Percentiles rank a stretch among this genome's conserved stretches.
Conservation (phyloP, 352 stramenopile genomes). For the Globisporangium spiculum region DNA sequence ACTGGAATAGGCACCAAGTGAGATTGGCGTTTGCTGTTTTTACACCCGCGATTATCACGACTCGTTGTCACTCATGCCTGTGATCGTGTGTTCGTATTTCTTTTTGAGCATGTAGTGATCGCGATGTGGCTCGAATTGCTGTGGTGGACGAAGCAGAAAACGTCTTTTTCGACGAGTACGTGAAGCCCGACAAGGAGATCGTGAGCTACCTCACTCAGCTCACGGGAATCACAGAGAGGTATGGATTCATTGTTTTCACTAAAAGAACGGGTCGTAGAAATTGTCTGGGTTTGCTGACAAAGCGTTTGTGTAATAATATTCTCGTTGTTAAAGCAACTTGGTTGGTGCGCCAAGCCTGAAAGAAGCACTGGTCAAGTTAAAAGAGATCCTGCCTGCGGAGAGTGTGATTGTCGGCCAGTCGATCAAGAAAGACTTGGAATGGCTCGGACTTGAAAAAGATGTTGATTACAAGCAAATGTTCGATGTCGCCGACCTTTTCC, state of each 20-base stretch:
- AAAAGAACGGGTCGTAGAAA: background rate
- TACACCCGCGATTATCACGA: background rate
- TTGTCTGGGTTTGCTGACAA: background rate
- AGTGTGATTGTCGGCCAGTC: slow-evolving; percentile 91
- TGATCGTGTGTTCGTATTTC: background rate
- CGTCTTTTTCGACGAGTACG: slow-evolving; percentile 84
- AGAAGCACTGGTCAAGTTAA: slow-evolving; percentile 76
- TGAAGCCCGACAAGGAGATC: slow-evolving; percentile 82
- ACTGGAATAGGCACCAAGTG: slow-evolving; percentile 78
- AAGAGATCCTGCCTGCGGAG: slow-evolving; percentile 66
- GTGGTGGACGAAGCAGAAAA: slow-evolving; percentile 88
- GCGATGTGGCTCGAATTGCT: slow-evolving; percentile 87
- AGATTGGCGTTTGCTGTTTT: background rate
- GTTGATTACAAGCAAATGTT: slow-evolving; percentile 86
- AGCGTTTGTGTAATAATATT: background rate
- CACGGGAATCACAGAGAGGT: slow-evolving; percentile 84
- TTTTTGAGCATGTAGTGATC: slow-evolving; percentile 50
- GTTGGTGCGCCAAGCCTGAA: slow-evolving; percentile 61
- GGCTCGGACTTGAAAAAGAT: slow-evolving; percentile 80
- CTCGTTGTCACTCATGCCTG: background rate
- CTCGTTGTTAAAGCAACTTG: slow-evolving; percentile 41
- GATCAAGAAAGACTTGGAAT: slow-evolving; percentile 92
- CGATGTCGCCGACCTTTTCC: slow-evolving; percentile 83
- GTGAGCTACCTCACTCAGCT: slow-evolving; percentile 92
- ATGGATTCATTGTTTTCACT: background rate